Evolutionary conservation across 2,329 filamentous ascomycete species (phyloP).

Genomic region (Aspergillus intermedius): DNA sequence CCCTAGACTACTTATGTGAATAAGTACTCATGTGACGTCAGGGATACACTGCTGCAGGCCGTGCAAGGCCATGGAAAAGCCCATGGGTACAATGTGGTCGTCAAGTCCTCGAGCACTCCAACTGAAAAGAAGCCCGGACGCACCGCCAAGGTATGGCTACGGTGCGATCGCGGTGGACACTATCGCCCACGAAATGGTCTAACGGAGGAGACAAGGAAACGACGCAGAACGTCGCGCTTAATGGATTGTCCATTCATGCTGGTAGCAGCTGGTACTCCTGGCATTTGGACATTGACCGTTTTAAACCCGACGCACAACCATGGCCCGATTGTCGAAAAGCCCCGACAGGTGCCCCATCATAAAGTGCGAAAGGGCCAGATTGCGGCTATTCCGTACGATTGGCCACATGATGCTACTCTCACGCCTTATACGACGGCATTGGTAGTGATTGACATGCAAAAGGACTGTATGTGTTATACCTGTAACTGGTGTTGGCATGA

Average conservation of each 20-base stretch:
- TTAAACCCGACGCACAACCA: slow-evolving; percentile 39
- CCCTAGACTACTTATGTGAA: neutral
- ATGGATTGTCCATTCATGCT: slow-evolving; percentile 43
- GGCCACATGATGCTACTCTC: slow-evolving; percentile 42
- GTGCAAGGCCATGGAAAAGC: slow-evolving; percentile 38
- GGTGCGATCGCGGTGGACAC: slow-evolving; percentile 40
- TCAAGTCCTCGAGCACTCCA: slow-evolving; percentile 41
- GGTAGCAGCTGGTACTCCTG: slow-evolving; percentile 37
- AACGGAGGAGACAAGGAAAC: slow-evolving; percentile 40
- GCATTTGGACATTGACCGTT: slow-evolving; percentile 39
- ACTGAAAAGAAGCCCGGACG: slow-evolving; percentile 41
- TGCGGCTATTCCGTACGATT: slow-evolving; percentile 37
- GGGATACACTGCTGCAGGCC: slow-evolving; percentile 32
- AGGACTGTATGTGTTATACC: slow-evolving; percentile 36
- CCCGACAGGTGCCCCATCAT: slow-evolving; percentile 35
- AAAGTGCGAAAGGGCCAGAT: slow-evolving; percentile 41
- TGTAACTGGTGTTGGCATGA: too few relatives aligned
- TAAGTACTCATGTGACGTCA: slow-evolving; percentile 6
- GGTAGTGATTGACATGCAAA: slow-evolving; percentile 45
- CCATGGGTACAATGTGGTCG: slow-evolving; percentile 40
- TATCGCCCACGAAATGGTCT: slow-evolving; percentile 41
- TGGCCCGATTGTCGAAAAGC: slow-evolving; percentile 36
- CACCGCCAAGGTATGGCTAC: slow-evolving; percentile 40
- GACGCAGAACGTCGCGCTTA: slow-evolving; percentile 37
- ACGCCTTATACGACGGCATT: slow-evolving; percentile 41